Base-by-base conservation (phyloP, 225 moss, liverwort and hornwort genomes). In the Takakia lepidozioides region DNA sequence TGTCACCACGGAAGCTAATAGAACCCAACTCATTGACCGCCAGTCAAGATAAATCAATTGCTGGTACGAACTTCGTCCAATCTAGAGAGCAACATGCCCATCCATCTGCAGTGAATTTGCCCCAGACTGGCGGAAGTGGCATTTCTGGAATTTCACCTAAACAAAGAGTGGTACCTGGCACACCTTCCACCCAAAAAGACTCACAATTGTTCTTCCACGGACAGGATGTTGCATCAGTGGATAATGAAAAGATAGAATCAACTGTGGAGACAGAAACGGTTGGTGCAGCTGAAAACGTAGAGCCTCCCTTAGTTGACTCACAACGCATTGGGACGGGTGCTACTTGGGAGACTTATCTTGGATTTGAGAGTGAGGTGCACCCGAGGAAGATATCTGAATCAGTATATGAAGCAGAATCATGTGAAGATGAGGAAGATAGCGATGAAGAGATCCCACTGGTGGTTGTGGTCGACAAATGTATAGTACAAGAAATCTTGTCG, bases 401-500 rank as follows among this genome's bases (percentile, higher is more conserved):
- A 27, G 29, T 56, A 53, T 65, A 39, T 52, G 54, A 65, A 50
- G 27, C 63, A 43, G 23, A 26, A 22, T 38, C 43, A 19, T 37
- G 50, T 51, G 70, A 75, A 43, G 80, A 75, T 40, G 79, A 59
- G 20, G 68, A 49, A 48, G 66, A 58, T 44, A 54, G 66, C 15
- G 84, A 76, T 58, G 84, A 82, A 43, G 92, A 87, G 63, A 83
- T 91, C 17, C 91, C 91, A 30, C 80, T 91, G 26, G 65, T 77
- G 37, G 81, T 98, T 45, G 85, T 91, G 46, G 71, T 98, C 51
- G 84, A 73, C 73, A 78, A 78, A 43, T 85, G 85, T 69, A 74
- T 98, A 52, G 75, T 76, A 18, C 77, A 91, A 49, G 91, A 98
- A 48, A 76, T 98, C 69, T 63, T 98, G 52, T 74, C 69, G 59